Conservation (phyloP, 805 yeast species). For the Clavispora asparagi region DNA sequence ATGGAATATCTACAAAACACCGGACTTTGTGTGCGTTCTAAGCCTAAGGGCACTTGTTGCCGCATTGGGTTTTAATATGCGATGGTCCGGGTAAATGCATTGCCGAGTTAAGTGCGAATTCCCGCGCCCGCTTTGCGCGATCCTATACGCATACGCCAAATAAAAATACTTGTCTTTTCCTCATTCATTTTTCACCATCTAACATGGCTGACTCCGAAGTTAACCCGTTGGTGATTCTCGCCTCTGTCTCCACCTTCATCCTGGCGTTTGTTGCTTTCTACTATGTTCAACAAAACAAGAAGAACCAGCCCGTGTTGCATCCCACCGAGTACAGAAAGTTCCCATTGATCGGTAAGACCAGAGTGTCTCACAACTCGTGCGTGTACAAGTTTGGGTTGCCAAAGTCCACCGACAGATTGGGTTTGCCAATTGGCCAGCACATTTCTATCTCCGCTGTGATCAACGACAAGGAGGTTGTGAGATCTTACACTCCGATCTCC, state of each 20-base stretch:
- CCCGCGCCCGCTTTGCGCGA: not conserved
- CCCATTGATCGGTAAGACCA: constrained; percentile 72
- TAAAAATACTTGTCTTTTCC: not conserved
- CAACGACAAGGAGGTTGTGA: constrained; percentile 71
- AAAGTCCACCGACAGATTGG: constrained; percentile 63
- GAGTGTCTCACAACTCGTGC: constrained; percentile 75
- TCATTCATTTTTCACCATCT: not conserved
- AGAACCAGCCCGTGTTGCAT: constrained; percentile 49
- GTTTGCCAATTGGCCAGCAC: constrained; percentile 94
- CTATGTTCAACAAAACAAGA: constrained; percentile 28
- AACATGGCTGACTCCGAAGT: constrained; percentile 28
- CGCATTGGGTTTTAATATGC: not conserved
- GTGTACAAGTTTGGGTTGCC: constrained; percentile 83
- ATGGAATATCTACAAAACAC: not conserved
- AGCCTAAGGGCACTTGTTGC: not conserved
- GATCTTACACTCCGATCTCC: constrained; percentile 90
- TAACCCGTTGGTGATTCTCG: constrained; percentile 36
- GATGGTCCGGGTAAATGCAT: constrained; percentile 1
- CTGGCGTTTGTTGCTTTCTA: constrained; percentile 29
- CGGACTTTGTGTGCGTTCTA: not conserved
- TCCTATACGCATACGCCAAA: not conserved
- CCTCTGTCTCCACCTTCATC: constrained; percentile 36
- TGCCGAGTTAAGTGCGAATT: not conserved
- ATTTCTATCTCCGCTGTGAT: constrained; percentile 72
- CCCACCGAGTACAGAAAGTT: constrained; percentile 69